Evolutionary conservation across 2,329 filamentous ascomycete species (phyloP).

Genomic region (Pyrenochaeta sp.): DNA sequence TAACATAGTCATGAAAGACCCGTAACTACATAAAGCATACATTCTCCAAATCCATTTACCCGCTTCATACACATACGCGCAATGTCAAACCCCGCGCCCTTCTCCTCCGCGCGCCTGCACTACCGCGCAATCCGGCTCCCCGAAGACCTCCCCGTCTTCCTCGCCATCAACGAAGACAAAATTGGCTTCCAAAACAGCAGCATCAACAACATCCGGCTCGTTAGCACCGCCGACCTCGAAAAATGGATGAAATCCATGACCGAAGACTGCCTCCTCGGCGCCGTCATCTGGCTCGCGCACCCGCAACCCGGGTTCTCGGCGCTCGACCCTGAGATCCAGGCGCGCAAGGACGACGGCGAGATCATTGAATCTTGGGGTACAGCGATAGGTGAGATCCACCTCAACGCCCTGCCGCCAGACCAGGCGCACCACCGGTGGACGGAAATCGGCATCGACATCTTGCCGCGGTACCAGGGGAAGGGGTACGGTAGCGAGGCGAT

Average conservation of each 20-base stretch:
- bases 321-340: neutral
- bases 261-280: slow-evolving; percentile 28
- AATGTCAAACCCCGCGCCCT: slow-evolving; percentile 26
- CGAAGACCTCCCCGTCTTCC: slow-evolving; percentile 32
- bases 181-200: slow-evolving; percentile 37
- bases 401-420: slow-evolving; percentile 1
- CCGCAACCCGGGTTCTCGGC: neutral
- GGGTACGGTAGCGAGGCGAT: slow-evolving; percentile 60
- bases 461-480: slow-evolving; percentile 43
- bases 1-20: too few relatives aligned
- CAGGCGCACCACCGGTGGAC: slow-evolving; percentile 52
- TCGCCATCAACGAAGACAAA: slow-evolving; percentile 30
- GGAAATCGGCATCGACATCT: slow-evolving; percentile 51
- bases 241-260: slow-evolving; percentile 24
- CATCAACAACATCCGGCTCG: slow-evolving; percentile 26
- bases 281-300: slow-evolving; percentile 29
- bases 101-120: slow-evolving; percentile 30
- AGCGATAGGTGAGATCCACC: slow-evolving; percentile 25
- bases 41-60: too few relatives aligned
- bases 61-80: too few relatives aligned
- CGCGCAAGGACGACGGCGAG: neutral
- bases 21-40: too few relatives aligned
- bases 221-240: slow-evolving; percentile 16
- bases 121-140: slow-evolving; percentile 32
- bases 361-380: neutral